Evolutionary conservation across 2,329 filamentous ascomycete species (phyloP).

Genomic region (Aspergillus sp.): DNA sequence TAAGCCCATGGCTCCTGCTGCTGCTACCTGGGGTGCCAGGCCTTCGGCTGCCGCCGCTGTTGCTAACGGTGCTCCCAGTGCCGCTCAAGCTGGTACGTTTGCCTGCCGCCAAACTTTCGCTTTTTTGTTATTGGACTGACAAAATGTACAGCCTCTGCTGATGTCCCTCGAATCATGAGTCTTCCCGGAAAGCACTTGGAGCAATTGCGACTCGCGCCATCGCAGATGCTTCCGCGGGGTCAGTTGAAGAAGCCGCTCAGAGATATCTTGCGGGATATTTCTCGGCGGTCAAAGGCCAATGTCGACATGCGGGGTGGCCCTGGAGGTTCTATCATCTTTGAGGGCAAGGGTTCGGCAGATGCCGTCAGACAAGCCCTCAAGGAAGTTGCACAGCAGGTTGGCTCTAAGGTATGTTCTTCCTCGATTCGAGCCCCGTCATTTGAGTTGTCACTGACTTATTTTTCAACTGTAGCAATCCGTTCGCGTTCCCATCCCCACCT

Average conservation of each 20-base stretch:
- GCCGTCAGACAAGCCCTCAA: conserved; percentile 82
- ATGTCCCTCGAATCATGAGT: conserved; percentile 56
- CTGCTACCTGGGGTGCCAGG: conserved; percentile 72
- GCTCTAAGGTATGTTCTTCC: conserved; percentile 62
- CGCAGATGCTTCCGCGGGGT: conserved; percentile 68
- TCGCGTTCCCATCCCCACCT: conserved; percentile 75
- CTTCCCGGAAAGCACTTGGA: conserved; percentile 82
- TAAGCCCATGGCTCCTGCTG: conserved; percentile 59
- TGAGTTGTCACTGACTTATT: conserved; percentile 3
- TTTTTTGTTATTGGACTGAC: conserved; percentile 27
- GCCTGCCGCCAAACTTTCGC: not conserved
- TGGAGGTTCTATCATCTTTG: conserved; percentile 71
- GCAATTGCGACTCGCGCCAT: conserved; percentile 66
- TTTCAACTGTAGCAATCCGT: conserved; percentile 52
- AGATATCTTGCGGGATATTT: conserved; percentile 87
- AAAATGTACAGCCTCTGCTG: conserved; percentile 29
- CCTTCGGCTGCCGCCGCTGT: conserved; percentile 32
- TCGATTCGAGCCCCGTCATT: not conserved
- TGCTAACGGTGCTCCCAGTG: conserved; percentile 51
- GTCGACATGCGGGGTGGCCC: conserved; percentile 72
- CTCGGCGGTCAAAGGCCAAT: conserved; percentile 82
- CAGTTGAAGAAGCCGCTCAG: conserved; percentile 80
- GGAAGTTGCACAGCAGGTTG: conserved; percentile 83
- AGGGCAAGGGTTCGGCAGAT: conserved; percentile 77
- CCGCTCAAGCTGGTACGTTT: conserved; percentile 48